A percentile compares a stretch with the other conserved stretches of the same genome.
phyloP scores from a whole-genome alignment of 1,139 yeast species.

The Saccharomyces hybrid region DNA sequence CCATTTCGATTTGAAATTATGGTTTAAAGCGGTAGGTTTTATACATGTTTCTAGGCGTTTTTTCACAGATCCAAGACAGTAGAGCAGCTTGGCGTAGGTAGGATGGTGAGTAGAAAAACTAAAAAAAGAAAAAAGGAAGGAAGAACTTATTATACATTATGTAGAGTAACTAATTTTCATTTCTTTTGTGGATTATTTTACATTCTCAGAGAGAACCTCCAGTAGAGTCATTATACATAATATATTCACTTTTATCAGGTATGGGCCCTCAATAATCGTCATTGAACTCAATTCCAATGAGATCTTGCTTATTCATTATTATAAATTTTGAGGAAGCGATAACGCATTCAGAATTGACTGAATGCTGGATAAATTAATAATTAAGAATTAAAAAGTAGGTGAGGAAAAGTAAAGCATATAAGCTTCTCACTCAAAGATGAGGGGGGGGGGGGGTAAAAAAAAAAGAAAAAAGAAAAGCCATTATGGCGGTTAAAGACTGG shows the following conservation, averaged over 20 bases:
- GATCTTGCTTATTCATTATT: not conserved
- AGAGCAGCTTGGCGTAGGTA: no score
- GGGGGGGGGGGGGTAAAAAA: not conserved
- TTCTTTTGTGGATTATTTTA: not conserved
- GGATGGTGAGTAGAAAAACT: not conserved
- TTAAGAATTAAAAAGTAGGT: not conserved
- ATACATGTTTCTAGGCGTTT: no score
- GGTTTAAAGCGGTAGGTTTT: no score
- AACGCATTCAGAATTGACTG: not conserved
- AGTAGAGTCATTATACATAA: not conserved
- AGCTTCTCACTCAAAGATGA: not conserved
- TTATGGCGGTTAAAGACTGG: not conserved
- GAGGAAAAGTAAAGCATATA: not conserved
- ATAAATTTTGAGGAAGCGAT: not conserved
- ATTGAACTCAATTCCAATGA: not conserved
- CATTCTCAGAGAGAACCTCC: not conserved
- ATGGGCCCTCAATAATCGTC: not conserved
- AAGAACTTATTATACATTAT: not conserved
- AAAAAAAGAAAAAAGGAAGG: not conserved
- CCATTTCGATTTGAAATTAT: slow-evolving; percentile 11
- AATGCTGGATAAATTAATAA: not conserved
- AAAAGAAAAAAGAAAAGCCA: not conserved
- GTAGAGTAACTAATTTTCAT: not conserved
- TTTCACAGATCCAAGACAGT: no score
- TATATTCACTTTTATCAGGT: not conserved